Percentiles rank a stretch among this genome's conserved stretches.
Conservation (phyloP, 2,329 filamentous ascomycete genomes). For the Berkeleyomyces rouxiae region DNA sequence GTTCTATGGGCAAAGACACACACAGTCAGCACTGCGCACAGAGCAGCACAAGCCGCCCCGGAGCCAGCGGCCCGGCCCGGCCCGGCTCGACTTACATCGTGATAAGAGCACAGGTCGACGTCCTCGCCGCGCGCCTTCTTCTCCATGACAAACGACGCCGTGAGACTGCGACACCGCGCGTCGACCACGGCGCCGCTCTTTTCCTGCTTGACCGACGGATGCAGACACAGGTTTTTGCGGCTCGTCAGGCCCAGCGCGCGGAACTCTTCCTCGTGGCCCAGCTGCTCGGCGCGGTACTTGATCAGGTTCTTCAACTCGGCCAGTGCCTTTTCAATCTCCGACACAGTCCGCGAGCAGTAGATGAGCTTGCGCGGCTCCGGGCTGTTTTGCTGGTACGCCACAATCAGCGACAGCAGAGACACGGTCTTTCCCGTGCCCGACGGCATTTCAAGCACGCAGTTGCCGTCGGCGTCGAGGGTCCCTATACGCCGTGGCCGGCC, state of each 20-base stretch:
- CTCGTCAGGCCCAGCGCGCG: conserved; percentile 82
- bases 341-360: conserved; percentile 99
- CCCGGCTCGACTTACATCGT: conserved; percentile 46
- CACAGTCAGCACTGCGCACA: background rate
- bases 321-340: conserved; percentile 94
- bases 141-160: conserved; percentile 92
- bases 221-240: conserved; percentile 91
- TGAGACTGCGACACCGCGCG: conserved; percentile 86
- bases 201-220: conserved; percentile 88
- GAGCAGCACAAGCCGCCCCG: background rate
- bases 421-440: conserved; percentile 97
- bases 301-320: conserved; percentile 83
- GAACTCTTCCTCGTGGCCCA: conserved; percentile 88
- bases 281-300: conserved; percentile 79
- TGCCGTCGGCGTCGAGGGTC: conserved; percentile 83
- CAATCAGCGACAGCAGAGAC: conserved; percentile 82
- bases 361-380: conserved; percentile 91
- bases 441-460: conserved; percentile 97
- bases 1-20: conserved; percentile 38
- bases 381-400: conserved; percentile 89
- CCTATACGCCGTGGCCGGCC: conserved; percentile 20
- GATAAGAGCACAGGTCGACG: conserved; percentile 87
- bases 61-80: too few species aligned
- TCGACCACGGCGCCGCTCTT: conserved; percentile 92
- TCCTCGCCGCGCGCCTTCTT: conserved; percentile 92